Base-by-base conservation (phyloP, 1,284 basidiomycete genomes). In the Cutaneotrichosporon spelunceum region DNA sequence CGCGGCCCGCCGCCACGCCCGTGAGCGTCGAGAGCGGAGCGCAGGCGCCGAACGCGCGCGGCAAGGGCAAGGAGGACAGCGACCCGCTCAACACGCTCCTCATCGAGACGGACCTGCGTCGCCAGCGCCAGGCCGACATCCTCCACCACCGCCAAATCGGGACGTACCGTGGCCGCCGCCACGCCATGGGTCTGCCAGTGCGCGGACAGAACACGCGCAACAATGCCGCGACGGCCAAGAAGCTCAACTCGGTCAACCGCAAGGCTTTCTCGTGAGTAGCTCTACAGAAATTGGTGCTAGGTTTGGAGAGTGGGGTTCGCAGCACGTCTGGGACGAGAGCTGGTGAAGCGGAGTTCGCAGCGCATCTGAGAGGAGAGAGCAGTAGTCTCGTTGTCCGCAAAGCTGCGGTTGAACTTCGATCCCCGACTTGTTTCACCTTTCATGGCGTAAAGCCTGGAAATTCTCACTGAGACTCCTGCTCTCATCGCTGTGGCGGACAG, bases 161-260 rank as follows among this genome's bases (percentile, higher is more conserved):
- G 4, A 81, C 79, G 14, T 82, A 83, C 64, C 69, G 75, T 13
- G 84, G 84, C 3, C 74, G 81, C 63, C 56, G 78, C 69, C 83
- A 84, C 60, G 82, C 82, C 0, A 76, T 78, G 60, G 80, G 82
- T 21, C 70, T 83, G 24, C 83, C 84, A 0, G 83, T 83, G 1
- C 72, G 83, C 26, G 84, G 84, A 6, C 84, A 85, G 71, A 75
- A 80, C 52, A 85, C 83, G 27, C 77, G 78, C 36, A 81, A 78
- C 8, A 84, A 84, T 63, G 82, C 79, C 2, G 69, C 72, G 36
- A 83, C 83, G 13, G 83, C 83, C 0, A 79, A 77, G 62, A 81
- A 78, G 68, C 70, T 84, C 50, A 85, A 85, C 72, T 65, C 27
- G 4, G 23, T 61, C 23, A 50, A 42, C 33, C 30, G 58, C 26